Percentiles rank a stretch among this genome's conserved stretches.
These are phyloP conservation scores for Stentor coeruleus DNA, from an alignment of 73 alveolate genomes.

Conservation along the genomic window DNA sequence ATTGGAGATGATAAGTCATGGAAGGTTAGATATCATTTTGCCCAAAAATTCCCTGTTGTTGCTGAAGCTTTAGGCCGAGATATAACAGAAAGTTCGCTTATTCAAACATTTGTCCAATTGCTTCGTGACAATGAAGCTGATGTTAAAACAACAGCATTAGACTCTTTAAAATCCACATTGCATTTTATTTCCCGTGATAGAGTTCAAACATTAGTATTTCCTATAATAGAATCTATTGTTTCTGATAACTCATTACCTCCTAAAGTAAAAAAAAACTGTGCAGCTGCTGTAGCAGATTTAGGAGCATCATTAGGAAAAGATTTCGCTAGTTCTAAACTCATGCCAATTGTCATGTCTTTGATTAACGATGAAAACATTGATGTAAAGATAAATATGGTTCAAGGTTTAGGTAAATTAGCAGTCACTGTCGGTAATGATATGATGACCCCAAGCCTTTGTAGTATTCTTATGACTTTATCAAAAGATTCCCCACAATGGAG, in stretches of 20 bases:
- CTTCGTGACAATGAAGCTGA: constrained; percentile 93
- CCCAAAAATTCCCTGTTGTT: constrained; percentile 92
- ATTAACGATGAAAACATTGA: not conserved
- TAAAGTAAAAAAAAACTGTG: not conserved
- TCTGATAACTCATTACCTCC: not conserved
- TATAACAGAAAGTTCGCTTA: constrained; percentile 80
- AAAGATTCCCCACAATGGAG: constrained; percentile 11
- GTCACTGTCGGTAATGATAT: not conserved
- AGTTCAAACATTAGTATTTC: constrained; percentile 49
- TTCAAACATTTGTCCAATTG: constrained; percentile 81
- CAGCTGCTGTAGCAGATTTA: not conserved
- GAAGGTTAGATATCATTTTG: constrained; percentile 95
- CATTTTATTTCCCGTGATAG: constrained; percentile 65
- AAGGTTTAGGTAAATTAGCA: not conserved
- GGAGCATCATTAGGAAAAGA: not conserved
- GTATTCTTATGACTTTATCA: not conserved
- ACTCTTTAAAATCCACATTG: constrained; percentile 54
- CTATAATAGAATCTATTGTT: not conserved
- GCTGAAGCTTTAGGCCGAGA: constrained; percentile 94
- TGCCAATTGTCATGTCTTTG: not conserved
- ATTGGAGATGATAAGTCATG: constrained; percentile 97
- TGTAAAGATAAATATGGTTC: constrained; percentile 44
- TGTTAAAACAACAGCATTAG: constrained; percentile 94
- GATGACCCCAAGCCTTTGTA: not conserved
- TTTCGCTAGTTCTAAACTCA: no score